These are phyloP conservation scores for Scytalidium sp. DNA, from an alignment of 2,329 filamentous ascomycete genomes.

Conservation along the genomic window DNA sequence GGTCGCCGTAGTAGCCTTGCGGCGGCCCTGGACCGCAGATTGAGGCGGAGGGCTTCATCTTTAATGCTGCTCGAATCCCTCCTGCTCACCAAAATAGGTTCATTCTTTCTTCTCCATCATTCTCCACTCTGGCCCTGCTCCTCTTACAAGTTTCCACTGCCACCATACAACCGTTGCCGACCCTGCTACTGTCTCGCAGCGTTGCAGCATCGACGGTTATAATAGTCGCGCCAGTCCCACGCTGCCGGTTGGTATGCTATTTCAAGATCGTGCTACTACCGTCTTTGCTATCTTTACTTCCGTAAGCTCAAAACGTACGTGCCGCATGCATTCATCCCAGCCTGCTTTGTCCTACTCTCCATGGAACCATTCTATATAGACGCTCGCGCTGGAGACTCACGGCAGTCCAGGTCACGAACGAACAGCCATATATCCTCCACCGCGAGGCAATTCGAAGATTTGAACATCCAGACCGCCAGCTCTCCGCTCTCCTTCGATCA, in stretches of 20 bases:
- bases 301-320: conserved; percentile 18
- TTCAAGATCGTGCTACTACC: not conserved
- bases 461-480: conserved; percentile 22
- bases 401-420: conserved; percentile 27
- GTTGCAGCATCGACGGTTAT: not conserved
- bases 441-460: conserved; percentile 23
- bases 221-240: not conserved
- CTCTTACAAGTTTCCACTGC: not conserved
- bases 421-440: conserved; percentile 25
- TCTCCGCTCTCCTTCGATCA: conserved; percentile 13
- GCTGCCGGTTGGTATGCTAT: not conserved
- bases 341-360: conserved; percentile 17
- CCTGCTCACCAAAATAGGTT: not conserved
- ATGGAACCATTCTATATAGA: conserved; percentile 30
- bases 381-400: conserved; percentile 27
- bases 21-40: not conserved
- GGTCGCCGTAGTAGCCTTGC: not conserved
- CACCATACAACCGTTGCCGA: not conserved
- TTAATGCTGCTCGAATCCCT: not conserved
- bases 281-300: not conserved
- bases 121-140: not conserved
- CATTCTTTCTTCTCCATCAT: not conserved
- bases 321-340: conserved; percentile 26
- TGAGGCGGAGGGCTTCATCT: not conserved
- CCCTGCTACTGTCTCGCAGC: not conserved